Base-by-base conservation (phyloP, 352 stramenopile species). In the Blastocystis sp. region DNA sequence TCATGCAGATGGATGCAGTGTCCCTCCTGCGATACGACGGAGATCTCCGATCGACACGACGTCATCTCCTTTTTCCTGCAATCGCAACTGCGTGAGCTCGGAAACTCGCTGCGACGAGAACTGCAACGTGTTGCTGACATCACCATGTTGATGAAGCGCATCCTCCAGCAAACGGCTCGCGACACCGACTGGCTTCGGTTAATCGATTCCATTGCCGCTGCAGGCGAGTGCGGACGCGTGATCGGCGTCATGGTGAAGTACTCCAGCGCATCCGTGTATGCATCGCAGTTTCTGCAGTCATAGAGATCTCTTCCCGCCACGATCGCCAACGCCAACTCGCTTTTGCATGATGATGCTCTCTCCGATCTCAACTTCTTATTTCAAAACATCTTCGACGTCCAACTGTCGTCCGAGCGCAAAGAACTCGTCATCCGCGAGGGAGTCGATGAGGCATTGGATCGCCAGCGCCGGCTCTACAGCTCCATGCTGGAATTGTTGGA, bases 1-100 rank as follows among this genome's bases (percentile, higher is more conserved):
- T 81, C 1, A 64, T 8, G 16, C 14, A 81, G 69, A 49, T 81
- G 69, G 69, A 65, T 81, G 9, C n/a, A 63, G 48, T 81, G 69
- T 81, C 69, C 69, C 24, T 64, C 48, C 4, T 32, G 29, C 48
- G 27, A 81, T 51, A 46, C 54, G 24, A 29, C 42, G 21, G 69
- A 81, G 16, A 81, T 81, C 29, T 11, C 18, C 2, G 29, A 40
- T 44, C 69, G 69, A 0, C 69, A 81, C 32, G 48, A 63, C 53
- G 42, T 40, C 4, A 61, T 81, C 51, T 18, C 44, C 21, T 81
- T 81, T 24, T 65, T 81, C 29, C 69, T 63, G n/a, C 69, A 81
- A 40, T 21, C 69, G 18, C 69, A 81, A 21, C n/a, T 64, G 6
- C 29, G 24, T 29, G 69, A 81, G 40, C 34, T 81, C 24, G 38